phyloP scores from a whole-genome alignment of 345 rosid species.

The Garcia nutans region DNA sequence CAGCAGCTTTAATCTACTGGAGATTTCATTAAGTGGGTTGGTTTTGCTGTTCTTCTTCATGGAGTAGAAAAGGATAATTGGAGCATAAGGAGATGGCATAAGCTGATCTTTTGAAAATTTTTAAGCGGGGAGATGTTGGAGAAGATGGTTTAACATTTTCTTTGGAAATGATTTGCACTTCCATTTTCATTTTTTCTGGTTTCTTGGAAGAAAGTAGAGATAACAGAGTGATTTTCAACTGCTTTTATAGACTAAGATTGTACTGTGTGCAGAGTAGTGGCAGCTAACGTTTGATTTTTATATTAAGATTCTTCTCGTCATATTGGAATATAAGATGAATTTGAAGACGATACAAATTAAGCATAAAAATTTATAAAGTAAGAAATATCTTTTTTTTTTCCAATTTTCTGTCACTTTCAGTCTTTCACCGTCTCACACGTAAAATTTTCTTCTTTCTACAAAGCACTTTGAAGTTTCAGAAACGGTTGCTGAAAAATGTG shows the following conservation, averaged over 20 bases:
- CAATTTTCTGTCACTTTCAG: too few species aligned
- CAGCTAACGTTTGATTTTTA: too few species aligned
- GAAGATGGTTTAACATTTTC: constrained; percentile 41
- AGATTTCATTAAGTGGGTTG: background rate
- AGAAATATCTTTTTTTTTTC: too few species aligned
- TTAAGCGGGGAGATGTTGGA: constrained; percentile 38
- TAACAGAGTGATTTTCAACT: background rate
- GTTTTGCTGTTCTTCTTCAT: background rate
- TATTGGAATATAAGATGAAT: background rate
- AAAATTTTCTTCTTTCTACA: too few species aligned
- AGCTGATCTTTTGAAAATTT: constrained; percentile 43
- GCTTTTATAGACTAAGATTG: too few species aligned
- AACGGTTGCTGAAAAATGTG: too few species aligned
- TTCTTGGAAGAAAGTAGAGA: background rate
- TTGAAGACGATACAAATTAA: background rate
- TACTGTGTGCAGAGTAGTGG: background rate
- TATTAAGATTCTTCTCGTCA: background rate
- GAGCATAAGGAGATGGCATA: constrained; percentile 24
- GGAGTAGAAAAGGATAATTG: constrained; percentile 36
- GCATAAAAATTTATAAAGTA: too few species aligned
- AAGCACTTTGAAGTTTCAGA: too few species aligned
- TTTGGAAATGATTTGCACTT: constrained; percentile 32
- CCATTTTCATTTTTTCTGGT: constrained; percentile 23
- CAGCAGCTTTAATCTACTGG: constrained; percentile 9
- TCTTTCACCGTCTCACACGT: too few species aligned